Conservation (phyloP, 345 rosid genomes). For the Moricandia moricandioides region DNA sequence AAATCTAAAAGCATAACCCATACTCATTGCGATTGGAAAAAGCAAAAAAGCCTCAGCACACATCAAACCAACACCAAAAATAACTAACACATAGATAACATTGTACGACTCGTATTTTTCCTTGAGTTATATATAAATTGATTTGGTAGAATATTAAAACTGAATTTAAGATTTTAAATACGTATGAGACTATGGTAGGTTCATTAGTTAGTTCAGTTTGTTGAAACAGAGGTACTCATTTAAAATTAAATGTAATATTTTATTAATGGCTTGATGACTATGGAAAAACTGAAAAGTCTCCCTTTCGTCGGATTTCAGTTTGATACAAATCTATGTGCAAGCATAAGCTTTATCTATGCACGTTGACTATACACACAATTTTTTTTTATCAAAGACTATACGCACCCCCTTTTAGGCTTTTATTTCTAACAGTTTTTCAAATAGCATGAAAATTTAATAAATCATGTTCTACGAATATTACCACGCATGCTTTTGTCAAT, state of each 20-base stretch:
- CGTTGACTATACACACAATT: not conserved
- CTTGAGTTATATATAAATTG: not conserved
- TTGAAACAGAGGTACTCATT: slow-evolving; percentile 8
- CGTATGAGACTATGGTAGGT: slow-evolving; percentile 10
- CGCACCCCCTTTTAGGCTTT: too few species aligned
- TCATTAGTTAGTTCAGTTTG: slow-evolving; percentile 9
- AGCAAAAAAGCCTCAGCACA: not conserved
- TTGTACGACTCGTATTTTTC: not conserved
- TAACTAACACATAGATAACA: not conserved
- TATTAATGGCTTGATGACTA: slow-evolving; percentile 2
- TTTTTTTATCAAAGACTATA: too few species aligned
- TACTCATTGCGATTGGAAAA: not conserved
- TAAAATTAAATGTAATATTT: not conserved
- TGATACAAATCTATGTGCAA: slow-evolving; percentile 8
- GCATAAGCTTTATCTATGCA: not conserved
- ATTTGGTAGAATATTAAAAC: not conserved
- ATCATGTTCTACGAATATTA: not conserved
- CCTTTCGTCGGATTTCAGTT: slow-evolving; percentile 11
- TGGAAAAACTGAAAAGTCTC: slow-evolving; percentile 17
- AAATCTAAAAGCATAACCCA: not conserved
- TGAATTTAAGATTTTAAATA: not conserved
- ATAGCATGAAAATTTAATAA: not conserved
- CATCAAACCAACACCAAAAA: not conserved
- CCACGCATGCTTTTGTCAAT: not conserved
- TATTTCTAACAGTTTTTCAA: not conserved